Conservation (phyloP, 495 filamentous ascomycete genomes). For the Neurospora sp. region DNA sequence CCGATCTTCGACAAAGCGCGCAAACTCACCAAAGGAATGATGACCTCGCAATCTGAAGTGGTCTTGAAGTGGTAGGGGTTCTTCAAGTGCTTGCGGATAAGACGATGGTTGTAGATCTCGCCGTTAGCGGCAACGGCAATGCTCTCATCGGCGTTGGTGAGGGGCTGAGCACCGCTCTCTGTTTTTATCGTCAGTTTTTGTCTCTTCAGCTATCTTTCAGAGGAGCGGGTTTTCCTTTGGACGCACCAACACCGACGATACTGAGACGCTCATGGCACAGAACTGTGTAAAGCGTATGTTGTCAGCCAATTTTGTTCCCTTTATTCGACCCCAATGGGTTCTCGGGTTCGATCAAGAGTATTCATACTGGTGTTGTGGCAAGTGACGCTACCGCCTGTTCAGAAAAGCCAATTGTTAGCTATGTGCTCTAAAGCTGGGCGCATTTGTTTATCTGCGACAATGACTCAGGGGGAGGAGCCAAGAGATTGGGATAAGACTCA, state of each 20-base stretch:
- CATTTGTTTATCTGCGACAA: constrained; percentile 2
- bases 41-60: constrained; percentile 94
- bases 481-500: constrained; percentile 38
- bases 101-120: constrained; percentile 98
- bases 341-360: background rate
- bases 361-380: constrained; percentile 76
- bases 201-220: background rate
- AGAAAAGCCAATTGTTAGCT: constrained; percentile 10
- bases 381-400: constrained; percentile 74
- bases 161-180: constrained; percentile 82
- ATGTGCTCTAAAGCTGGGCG: background rate
- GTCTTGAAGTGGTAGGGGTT: constrained; percentile 88
- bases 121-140: constrained; percentile 95
- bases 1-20: background rate
- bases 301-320: constrained; percentile 12
- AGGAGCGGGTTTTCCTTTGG: background rate
- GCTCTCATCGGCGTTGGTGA: constrained; percentile 80
- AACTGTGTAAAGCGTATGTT: constrained; percentile 42
- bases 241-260: constrained; percentile 79
- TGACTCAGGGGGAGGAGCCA: constrained; percentile 10
- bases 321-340: background rate
- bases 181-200: background rate
- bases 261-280: constrained; percentile 93
- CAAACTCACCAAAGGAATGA: constrained; percentile 79
- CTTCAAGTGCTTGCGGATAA: constrained; percentile 77